Evolutionary conservation across 2,329 filamentous ascomycete species (phyloP).

Genomic region (Pseudogymnoascus sp.): DNA sequence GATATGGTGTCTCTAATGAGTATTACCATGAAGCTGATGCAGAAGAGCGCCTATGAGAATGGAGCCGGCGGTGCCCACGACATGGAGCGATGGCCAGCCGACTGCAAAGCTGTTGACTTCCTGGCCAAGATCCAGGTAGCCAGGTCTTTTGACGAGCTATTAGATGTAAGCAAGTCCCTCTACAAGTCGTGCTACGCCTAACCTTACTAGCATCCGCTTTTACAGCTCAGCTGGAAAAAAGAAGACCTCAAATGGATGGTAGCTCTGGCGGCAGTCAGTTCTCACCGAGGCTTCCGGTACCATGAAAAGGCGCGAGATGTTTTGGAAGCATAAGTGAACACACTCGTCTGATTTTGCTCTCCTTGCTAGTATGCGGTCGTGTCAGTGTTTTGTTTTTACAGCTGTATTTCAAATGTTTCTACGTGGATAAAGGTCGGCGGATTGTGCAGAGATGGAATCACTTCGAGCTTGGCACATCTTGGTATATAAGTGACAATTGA

Average conservation of each 20-base stretch:
- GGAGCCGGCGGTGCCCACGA: not conserved
- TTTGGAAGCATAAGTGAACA: not conserved
- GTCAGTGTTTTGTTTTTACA: not conserved
- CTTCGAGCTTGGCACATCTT: not conserved
- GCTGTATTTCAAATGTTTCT: not conserved
- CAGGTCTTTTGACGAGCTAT: not conserved
- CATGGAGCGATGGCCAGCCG: not conserved
- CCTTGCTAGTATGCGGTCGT: not conserved
- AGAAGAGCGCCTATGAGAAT: not conserved
- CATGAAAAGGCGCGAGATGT: not conserved
- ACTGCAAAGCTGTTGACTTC: not conserved
- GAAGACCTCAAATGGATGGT: constrained; percentile 1
- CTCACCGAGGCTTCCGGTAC: not conserved
- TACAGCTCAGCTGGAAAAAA: constrained; percentile 15
- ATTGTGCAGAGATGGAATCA: not conserved
- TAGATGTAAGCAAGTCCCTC: not conserved
- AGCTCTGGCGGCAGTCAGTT: not conserved
- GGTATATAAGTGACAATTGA: not conserved
- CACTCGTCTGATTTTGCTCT: not conserved
- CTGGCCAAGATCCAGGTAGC: not conserved
- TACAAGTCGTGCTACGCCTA: not conserved
- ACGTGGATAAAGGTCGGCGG: not conserved
- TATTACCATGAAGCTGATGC: not conserved
- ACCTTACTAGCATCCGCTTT: not conserved
- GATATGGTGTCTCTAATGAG: not conserved